Conservation (phyloP, 306 rosid genomes). For the Begonia loranthoides region DNA sequence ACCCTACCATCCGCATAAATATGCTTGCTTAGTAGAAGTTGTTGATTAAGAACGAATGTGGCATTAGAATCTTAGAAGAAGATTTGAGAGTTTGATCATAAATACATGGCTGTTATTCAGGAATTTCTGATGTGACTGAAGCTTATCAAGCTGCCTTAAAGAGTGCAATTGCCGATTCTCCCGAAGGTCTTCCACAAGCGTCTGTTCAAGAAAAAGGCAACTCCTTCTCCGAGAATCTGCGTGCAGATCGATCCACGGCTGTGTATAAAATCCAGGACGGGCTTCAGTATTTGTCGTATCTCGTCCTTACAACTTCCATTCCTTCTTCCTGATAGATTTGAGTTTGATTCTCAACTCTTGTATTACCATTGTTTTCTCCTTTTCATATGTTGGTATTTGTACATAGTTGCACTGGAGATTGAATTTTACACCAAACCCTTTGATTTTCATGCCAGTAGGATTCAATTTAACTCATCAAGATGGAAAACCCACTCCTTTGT, state of each 20-base stretch:
- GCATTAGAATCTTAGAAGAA: no score
- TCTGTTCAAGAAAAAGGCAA: constrained; percentile 59
- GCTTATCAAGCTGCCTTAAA: constrained; percentile 77
- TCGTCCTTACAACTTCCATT: constrained; percentile 73
- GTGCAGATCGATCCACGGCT: constrained; percentile 57
- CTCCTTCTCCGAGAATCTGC: constrained; percentile 49
- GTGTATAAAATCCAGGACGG: constrained; percentile 77
- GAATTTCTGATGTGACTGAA: constrained; percentile 81
- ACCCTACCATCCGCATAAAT: no score
- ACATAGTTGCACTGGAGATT: no score
- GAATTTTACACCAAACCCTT: no score
- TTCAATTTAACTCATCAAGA: no score
- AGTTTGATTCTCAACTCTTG: not conserved
- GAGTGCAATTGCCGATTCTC: constrained; percentile 46
- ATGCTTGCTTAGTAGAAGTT: no score
- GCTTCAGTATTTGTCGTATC: constrained; percentile 54
- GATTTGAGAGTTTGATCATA: no score
- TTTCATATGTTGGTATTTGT: no score
- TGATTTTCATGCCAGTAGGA: no score
- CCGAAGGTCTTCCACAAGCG: constrained; percentile 29
- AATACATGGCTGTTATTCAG: constrained; percentile 17
- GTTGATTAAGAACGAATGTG: no score
- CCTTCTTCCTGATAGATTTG: constrained; percentile 34
- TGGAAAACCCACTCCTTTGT: no score
- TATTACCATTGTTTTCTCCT: constrained; percentile 3